These are phyloP conservation scores for Sistotremastrum niveocremeum DNA, from an alignment of 768 basidiomycete species.

Conservation along the genomic window DNA sequence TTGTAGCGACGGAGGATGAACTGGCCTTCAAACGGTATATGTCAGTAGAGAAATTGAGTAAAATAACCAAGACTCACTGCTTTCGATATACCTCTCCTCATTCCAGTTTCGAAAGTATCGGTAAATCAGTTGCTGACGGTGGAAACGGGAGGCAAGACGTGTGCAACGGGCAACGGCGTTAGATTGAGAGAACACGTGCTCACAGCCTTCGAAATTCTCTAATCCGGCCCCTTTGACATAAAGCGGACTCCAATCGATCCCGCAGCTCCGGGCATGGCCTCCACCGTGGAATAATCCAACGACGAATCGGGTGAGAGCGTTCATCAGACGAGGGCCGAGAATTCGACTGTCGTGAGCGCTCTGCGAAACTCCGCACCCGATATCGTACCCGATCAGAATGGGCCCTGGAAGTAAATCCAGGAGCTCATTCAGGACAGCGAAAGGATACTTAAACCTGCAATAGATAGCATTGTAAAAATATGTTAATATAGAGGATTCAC, in stretches of 20 bases:
- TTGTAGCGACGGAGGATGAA: no score
- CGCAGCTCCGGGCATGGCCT: constrained; percentile 16
- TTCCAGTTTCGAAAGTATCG: constrained; percentile 11
- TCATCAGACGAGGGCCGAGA: constrained; percentile 4
- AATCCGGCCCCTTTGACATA: constrained; percentile 13
- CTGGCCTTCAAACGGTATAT: no score
- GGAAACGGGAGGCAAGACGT: constrained; percentile 13
- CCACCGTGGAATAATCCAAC: constrained; percentile 19
- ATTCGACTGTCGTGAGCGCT: no score
- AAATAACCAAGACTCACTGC: no score
- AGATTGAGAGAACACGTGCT: constrained; percentile 15
- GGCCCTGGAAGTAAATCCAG: no score
- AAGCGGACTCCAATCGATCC: constrained; percentile 16
- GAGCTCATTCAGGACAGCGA: no score
- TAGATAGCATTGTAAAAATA: no score
- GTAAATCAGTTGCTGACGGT: constrained; percentile 16
- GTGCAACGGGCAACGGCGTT: constrained; percentile 14
- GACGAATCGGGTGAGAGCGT: constrained; percentile 6
- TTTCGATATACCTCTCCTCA: constrained; percentile 10
- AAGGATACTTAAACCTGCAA: no score
- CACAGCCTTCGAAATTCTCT: constrained; percentile 16
- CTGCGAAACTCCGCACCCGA: no score
- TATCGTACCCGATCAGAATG: no score
- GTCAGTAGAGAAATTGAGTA: no score
- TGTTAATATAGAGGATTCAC: no score